These are phyloP conservation scores for Hypericum androsaemum DNA, from an alignment of 345 rosid genomes.

Conservation along the genomic window DNA sequence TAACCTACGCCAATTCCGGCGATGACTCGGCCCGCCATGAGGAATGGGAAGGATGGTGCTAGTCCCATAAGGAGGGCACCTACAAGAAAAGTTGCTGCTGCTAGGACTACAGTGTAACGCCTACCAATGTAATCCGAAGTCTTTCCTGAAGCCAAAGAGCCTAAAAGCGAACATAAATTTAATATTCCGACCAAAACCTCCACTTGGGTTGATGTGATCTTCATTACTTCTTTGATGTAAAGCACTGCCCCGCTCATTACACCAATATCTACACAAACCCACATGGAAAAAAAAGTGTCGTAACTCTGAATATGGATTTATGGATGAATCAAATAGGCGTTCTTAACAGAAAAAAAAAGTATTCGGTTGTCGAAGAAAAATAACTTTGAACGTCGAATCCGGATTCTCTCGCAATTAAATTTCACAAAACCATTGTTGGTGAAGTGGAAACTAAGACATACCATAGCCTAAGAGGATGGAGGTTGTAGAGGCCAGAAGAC, in stretches of 20 bases:
- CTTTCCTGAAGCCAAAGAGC: constrained; percentile 52
- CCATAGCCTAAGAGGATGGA: no score
- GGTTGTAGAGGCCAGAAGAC: no score
- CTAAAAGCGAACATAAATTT: constrained; percentile 46
- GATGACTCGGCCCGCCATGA: constrained; percentile 48
- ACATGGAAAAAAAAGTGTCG: neutral
- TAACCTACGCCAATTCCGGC: constrained; percentile 76
- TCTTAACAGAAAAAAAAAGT: no score
- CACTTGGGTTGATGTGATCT: constrained; percentile 38
- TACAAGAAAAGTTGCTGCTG: constrained; percentile 42
- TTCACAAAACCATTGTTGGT: no score
- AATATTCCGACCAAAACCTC: constrained; percentile 53
- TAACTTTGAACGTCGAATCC: no score
- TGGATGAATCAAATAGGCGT: no score
- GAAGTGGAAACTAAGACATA: no score
- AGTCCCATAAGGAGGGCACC: constrained; percentile 64
- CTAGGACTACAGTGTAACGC: constrained; percentile 54
- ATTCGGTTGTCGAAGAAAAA: no score
- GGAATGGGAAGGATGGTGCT: constrained; percentile 43
- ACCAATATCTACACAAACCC: constrained; percentile 39
- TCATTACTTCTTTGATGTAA: constrained; percentile 38
- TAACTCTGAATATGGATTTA: no score
- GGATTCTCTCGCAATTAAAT: no score
- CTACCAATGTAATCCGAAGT: constrained; percentile 65
- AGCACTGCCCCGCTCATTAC: constrained; percentile 65